phyloP scores from a whole-genome alignment of 1,284 basidiomycete genomes.

The Fistulina hepatica region DNA sequence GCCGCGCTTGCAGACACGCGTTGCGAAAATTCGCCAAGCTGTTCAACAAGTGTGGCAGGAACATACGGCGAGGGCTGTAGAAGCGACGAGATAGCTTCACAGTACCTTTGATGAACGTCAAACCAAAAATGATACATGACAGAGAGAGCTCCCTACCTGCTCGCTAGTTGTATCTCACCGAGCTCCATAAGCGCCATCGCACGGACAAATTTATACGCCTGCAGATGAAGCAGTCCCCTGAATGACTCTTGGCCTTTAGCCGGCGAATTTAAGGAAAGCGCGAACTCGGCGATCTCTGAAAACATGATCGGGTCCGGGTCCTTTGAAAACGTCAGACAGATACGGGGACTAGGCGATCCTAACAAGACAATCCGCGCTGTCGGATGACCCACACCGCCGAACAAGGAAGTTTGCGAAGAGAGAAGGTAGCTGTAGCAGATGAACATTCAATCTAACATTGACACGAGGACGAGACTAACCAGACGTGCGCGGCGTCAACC shows the following conservation, averaged over 20 bases:
- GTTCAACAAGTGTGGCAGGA: conserved; percentile 56
- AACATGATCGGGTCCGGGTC: conserved; percentile 78
- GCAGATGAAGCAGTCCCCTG: conserved; percentile 74
- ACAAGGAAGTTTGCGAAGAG: conserved; percentile 71
- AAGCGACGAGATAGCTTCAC: conserved; percentile 77
- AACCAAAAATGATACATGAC: conserved; percentile 1
- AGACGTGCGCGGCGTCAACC: conserved; percentile 83
- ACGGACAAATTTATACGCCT: conserved; percentile 80
- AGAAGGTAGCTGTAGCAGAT: conserved; percentile 63
- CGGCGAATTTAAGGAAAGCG: conserved; percentile 61
- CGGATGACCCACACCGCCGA: conserved; percentile 58
- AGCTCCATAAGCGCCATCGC: conserved; percentile 73
- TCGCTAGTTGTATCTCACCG: conserved; percentile 65
- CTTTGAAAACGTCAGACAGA: conserved; percentile 43
- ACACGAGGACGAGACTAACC: conserved; percentile 36
- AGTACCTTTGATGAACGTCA: conserved; percentile 53
- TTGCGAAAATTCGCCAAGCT: conserved; percentile 75
- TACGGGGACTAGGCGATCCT: conserved; percentile 50
- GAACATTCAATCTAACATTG: conserved; percentile 4
- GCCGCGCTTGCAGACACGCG: conserved; percentile 69
- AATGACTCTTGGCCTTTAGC: conserved; percentile 84
- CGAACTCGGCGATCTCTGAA: conserved; percentile 91
- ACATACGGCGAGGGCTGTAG: conserved; percentile 64
- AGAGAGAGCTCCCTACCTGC: conserved; percentile 45
- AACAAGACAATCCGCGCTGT: conserved; percentile 55